Evolutionary conservation across 2,329 filamentous ascomycete genomes (phyloP), one percentile per base, ranked within the genome.

Genomic region (Neonectria ditissima): DNA sequence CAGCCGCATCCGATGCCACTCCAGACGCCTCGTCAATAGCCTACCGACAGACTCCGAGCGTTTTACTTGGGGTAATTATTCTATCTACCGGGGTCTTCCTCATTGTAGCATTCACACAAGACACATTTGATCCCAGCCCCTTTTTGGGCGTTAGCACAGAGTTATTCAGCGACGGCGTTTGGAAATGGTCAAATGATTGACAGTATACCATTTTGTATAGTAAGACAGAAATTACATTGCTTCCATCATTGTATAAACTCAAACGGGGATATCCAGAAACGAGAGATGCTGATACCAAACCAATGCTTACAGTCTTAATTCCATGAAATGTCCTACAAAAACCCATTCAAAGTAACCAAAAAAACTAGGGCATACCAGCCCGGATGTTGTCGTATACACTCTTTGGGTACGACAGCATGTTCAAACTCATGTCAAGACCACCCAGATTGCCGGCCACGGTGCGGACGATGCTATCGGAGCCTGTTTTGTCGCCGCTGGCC

Each of bases 401-500:
- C 1, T 73, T 79, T 5, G 88, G 87, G 64, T 86, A 91, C 13
- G 69, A 75, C 54, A 91, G 76, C 73, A 85, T 76, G 66, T 91
- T 91, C 32, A 73, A 65, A 11, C 76, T 79, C 47, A 73, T 69
- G 24, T 90, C 87, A 11, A 90, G 75, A 2, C 66, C 67, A 7
- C 82, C 82, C 65, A 90, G 76, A 4, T 70, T 74, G 41, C 77
- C 77, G 3, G 83, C 82, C 65, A 87, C 74, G 8, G 83, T 83
- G 18, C 79, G 76, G 20, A 92, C 87, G 66, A 96, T 79, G 70
- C 91, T 93, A 20, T 71, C 66, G 1, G 71, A 73, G 32, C 81
- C 84, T 0, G 65, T 69, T 67, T 77, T 80, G 72, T 97, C 93
- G 13, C 88, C 89, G 68, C 87, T 91, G 10, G 88, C 90, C 78